These are phyloP conservation scores for Pneumocystis canis DNA, from an alignment of 1,139 yeast genomes.

Conservation along the genomic window DNA sequence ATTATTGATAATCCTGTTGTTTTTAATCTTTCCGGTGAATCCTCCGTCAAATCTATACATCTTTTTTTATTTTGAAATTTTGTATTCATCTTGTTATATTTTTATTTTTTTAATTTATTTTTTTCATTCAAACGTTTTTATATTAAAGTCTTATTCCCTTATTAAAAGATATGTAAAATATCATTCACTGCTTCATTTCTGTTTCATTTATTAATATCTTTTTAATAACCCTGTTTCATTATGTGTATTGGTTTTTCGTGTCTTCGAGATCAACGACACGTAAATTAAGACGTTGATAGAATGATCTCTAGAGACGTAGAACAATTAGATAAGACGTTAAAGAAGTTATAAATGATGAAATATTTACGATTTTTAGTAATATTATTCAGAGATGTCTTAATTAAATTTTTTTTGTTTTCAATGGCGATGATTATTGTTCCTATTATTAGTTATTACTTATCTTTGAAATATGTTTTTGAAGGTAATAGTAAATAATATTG, in stretches of 20 bases:
- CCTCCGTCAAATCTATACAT: background rate
- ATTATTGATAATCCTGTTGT: background rate
- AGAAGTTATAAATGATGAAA: background rate
- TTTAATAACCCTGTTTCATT: background rate
- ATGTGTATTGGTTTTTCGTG: background rate
- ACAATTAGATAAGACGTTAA: background rate
- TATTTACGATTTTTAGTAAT: background rate
- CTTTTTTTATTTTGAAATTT: background rate
- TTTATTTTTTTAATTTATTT: background rate
- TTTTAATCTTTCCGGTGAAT: background rate
- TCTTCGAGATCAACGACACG: background rate
- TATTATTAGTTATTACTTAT: slow-evolving; percentile 50
- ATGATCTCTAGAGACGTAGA: background rate
- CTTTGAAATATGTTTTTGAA: slow-evolving; percentile 26
- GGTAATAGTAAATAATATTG: background rate
- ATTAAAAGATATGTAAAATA: background rate
- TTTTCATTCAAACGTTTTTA: background rate
- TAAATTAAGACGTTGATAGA: background rate
- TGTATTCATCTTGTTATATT: background rate
- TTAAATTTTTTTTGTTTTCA: slow-evolving; percentile 41
- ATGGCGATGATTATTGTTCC: slow-evolving; percentile 80
- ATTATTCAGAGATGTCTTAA: slow-evolving; percentile 2
- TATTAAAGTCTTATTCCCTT: background rate
- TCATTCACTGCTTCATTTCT: background rate
- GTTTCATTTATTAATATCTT: background rate